Percentiles rank a stretch among this genome's conserved stretches.
Evolutionary conservation across 306 rosid genomes (phyloP).

Genomic region (Vigna radiata): DNA sequence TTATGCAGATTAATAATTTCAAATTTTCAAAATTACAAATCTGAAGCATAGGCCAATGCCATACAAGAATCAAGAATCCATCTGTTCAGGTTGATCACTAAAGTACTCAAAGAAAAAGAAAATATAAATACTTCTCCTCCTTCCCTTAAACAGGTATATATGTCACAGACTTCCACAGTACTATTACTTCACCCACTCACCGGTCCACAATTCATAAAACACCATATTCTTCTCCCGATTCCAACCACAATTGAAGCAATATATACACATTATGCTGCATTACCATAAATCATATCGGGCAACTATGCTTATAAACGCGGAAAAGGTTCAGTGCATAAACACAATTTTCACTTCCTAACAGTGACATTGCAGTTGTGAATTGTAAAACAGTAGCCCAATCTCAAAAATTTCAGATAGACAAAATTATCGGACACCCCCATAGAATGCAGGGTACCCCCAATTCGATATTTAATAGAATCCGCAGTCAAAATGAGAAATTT

Average conservation of each 20-base stretch:
- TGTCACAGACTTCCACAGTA: conserved; percentile 1
- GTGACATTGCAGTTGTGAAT: background rate
- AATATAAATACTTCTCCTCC: too few relatives aligned
- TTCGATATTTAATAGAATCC: conserved; percentile 33
- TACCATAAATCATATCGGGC: background rate
- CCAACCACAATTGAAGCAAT: background rate
- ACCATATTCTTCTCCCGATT: background rate
- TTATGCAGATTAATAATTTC: background rate
- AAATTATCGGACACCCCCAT: background rate
- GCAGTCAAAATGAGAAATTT: background rate
- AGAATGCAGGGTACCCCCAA: background rate
- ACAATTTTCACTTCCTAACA: background rate
- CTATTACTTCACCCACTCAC: conserved; percentile 19
- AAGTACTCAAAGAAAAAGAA: too few relatives aligned
- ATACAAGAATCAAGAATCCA: background rate
- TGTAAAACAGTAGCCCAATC: background rate
- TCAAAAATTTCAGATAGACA: background rate
- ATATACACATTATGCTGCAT: background rate
- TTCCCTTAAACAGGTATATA: too few relatives aligned
- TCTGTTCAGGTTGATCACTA: background rate
- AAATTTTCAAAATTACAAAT: background rate
- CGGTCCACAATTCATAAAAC: conserved; percentile 24
- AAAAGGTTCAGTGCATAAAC: background rate
- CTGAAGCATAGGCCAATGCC: conserved; percentile 10
- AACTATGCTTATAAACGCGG: conserved; percentile 19